Evolutionary conservation across 352 stramenopile species (phyloP).

Genomic region (Peronosclerospora sorghi): DNA sequence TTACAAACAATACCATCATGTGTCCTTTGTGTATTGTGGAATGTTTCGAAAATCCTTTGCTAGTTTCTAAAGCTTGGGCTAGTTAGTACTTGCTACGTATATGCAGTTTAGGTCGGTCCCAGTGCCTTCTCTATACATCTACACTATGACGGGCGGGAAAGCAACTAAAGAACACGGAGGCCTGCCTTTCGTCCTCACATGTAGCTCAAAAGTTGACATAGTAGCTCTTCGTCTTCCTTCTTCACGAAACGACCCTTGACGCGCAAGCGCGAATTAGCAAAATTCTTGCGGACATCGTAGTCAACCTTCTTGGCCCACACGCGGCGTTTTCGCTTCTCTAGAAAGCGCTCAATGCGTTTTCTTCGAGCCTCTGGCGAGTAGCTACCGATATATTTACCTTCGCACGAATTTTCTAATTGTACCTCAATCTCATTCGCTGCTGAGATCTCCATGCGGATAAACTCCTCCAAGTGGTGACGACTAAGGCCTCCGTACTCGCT

Average conservation of each 20-base stretch:
- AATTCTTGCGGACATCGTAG: constrained; percentile 98
- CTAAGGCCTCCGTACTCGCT: constrained; percentile 64
- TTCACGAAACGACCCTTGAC: constrained; percentile 98
- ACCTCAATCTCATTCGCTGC: constrained; percentile 46
- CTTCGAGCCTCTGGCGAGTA: constrained; percentile 82
- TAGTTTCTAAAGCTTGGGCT: too few relatives aligned
- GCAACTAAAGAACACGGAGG: constrained; percentile 12
- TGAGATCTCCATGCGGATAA: constrained; percentile 77
- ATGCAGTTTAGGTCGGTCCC: constrained; percentile 19
- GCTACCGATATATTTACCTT: constrained; percentile 72
- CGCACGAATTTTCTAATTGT: constrained; percentile 15
- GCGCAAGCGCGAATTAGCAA: constrained; percentile 94
- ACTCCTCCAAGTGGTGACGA: constrained; percentile 64
- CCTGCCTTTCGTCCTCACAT: constrained; percentile 44
- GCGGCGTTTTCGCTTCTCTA: constrained; percentile 87
- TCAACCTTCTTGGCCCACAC: constrained; percentile 97
- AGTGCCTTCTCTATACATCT: constrained; percentile 33
- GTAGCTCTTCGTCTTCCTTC: constrained; percentile 94
- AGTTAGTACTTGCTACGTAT: too few relatives aligned
- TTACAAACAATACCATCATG: too few relatives aligned
- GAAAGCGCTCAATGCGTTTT: constrained; percentile 82
- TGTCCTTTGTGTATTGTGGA: too few relatives aligned
- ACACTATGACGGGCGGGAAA: constrained; percentile 21
- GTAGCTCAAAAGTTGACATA: constrained; percentile 75
- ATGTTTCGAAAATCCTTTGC: too few relatives aligned